Conservation (phyloP, 2,329 filamentous ascomycete genomes). For the Botrytis aclada region DNA sequence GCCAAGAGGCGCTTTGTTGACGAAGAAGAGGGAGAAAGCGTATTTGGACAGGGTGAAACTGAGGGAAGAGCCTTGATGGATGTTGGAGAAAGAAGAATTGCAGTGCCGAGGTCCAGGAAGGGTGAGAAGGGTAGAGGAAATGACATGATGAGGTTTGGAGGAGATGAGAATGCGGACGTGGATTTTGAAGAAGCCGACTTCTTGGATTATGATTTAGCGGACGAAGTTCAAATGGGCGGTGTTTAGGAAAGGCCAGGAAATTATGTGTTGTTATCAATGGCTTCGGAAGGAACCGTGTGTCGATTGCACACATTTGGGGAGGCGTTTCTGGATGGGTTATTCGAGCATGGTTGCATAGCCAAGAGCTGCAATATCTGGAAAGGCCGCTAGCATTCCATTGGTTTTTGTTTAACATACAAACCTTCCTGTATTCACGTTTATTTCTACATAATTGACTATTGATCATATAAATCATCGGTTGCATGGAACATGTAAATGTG, state of each 20-base stretch:
- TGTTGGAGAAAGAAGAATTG: conserved; percentile 30
- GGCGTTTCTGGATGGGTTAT: conserved; percentile 1
- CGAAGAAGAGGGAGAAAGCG: conserved; percentile 27
- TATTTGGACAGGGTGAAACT: conserved; percentile 7
- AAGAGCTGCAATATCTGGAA: neutral
- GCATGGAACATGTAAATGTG: neutral
- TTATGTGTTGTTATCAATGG: neutral
- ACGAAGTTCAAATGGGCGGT: conserved; percentile 37
- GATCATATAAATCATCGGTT: neutral
- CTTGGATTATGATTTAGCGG: conserved; percentile 44
- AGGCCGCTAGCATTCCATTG: neutral
- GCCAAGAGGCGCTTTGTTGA: conserved; percentile 33
- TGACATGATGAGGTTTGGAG: conserved; percentile 24
- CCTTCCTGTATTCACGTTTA: neutral
- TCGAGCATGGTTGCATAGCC: neutral
- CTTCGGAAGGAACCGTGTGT: neutral
- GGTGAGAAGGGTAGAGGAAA: conserved; percentile 28
- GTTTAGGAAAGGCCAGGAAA: conserved; percentile 20
- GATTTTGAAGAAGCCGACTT: conserved; percentile 71
- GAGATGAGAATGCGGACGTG: conserved; percentile 47
- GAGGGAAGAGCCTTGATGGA: conserved; percentile 20
- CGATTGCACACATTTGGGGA: neutral
- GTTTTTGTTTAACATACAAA: neutral
- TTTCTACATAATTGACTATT: neutral
- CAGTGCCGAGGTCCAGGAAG: conserved; percentile 27